Evolutionary conservation across 305 asterid genomes (phyloP), one percentile per base, ranked within the genome.

Genomic region (Fraxinus platypoda): DNA sequence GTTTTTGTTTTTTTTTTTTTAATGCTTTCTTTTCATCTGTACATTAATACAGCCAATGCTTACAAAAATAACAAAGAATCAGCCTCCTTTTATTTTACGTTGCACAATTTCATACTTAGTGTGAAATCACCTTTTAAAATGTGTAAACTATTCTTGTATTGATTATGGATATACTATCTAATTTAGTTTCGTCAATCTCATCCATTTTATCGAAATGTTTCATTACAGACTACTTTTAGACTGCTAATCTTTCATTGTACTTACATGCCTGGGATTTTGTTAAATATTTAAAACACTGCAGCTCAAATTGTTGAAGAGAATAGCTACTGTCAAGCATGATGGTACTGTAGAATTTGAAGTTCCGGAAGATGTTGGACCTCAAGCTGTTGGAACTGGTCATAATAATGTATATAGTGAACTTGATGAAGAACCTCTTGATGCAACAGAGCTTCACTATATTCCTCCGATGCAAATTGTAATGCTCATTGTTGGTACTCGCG

Each of bases 311-410:
- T 91, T 95, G 92, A 94, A 90, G 87, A 93, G 97, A 89, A 91
- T 95, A 73, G 95, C 99, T 87, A 95, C 98, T 25, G 92, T 95
- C 80, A 92, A 91, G 88, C 92, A 92, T 88, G 92, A 94, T 80
- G 99, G 99, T 78, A 95, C 98, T 74, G 98, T 95, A 82, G 97
- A 95, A 89, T 91, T 95, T 88, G 97, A 95, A 84, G 89, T 94
- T 87, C 97, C 98, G 0, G 91, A 87, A 84, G 97, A 92, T 89
- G 89, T 92, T 81, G 97, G 88, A 87, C 85, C 91, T 76, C 89
- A 23, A 46, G 78, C 86, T 57, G 83, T 87, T 38, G 87, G 83
- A 84, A 83, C 81, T 83, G 91, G 88, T 62, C 78, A 90, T 37
- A 92, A 71, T 78, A 81, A 81, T 62, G 81, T 78, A 26, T 80